Evolutionary conservation across 176 grass and related monocot species (phyloP), one percentile per base, ranked within the genome.

Genomic region (barley (Hordeum vulgare)): DNA sequence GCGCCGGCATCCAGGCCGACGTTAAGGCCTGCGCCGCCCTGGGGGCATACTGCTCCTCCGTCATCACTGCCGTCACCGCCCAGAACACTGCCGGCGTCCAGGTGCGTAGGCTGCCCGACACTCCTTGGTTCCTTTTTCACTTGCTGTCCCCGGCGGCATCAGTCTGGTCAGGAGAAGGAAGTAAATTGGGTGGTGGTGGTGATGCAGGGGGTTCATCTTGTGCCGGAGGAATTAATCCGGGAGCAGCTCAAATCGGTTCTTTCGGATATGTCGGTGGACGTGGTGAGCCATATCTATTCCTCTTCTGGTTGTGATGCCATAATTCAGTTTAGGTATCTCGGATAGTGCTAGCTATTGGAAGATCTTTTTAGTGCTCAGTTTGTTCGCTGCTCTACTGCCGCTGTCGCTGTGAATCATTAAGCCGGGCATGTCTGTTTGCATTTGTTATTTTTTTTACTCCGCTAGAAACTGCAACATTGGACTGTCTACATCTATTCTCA

Each of bases 21-120:
- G 86, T 98, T 87, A 98, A 98, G 87, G 87, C 91, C 40, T 95
- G 91, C 81, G 91, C 89, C 21, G 96, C 91, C 23, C 84, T 95
- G 20, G 96, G 96, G 14, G 93, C 88, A 10, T 98, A 95, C 77
- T 98, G 96, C 85, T 94, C 96, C 27, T 89, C 91, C 45, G 96
- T 95, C 39, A 39, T 98, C 83, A 95, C 96, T 21, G 96, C 93
- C 51, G 87, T 98, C 78, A 98, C 96, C 12, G 93, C 96, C 45
- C 93, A 98, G 87, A 98, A 98, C 80, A 98, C 96, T 10, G 85
- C 89, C 62, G 96, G 93, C 61, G 93, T 98, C 42, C 96, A 98
- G 96, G 96, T 74, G 45, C 44, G 44, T 85, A 39, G 25, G 29
- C 45, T 63, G 21, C n/a, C 15, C 8, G 56, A 31, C 31, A 18